These are phyloP conservation scores for Nicotiana attenuata DNA, from an alignment of 257 asterid species.

Conservation along the genomic window DNA sequence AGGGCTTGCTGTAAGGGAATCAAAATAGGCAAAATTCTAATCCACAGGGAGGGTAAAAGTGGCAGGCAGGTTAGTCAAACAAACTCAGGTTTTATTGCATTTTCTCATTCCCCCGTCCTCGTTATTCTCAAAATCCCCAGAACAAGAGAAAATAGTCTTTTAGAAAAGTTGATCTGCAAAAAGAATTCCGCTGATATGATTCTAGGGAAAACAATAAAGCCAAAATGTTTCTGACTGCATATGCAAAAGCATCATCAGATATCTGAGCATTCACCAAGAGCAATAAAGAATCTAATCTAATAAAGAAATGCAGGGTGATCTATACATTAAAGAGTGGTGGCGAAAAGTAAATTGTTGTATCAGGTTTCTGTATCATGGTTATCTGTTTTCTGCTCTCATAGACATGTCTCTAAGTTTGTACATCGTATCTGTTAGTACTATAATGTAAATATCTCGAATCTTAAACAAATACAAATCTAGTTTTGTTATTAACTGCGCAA, in stretches of 20 bases:
- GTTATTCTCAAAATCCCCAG: neutral
- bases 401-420: too few relatives aligned
- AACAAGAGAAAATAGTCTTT: neutral
- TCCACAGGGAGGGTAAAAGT: constrained; percentile 55
- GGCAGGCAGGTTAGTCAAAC: constrained; percentile 60
- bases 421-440: too few relatives aligned
- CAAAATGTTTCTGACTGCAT: neutral
- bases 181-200: neutral
- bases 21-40: constrained; percentile 86
- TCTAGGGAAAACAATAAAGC: neutral
- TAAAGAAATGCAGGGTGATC: too few relatives aligned
- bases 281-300: too few relatives aligned
- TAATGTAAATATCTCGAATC: too few relatives aligned
- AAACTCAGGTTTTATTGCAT: neutral
- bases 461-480: too few relatives aligned
- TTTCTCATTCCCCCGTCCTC: neutral
- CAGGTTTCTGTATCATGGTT: too few relatives aligned
- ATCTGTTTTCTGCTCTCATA: too few relatives aligned
- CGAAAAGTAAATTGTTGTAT: too few relatives aligned
- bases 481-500: too few relatives aligned
- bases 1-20: constrained; percentile 95
- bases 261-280: too few relatives aligned
- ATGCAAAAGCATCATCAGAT: neutral
- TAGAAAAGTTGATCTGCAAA: neutral
- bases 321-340: too few relatives aligned